Base-by-base conservation (phyloP, 2,329 filamentous ascomycete genomes). In the Fusarium tjaetaba region DNA sequence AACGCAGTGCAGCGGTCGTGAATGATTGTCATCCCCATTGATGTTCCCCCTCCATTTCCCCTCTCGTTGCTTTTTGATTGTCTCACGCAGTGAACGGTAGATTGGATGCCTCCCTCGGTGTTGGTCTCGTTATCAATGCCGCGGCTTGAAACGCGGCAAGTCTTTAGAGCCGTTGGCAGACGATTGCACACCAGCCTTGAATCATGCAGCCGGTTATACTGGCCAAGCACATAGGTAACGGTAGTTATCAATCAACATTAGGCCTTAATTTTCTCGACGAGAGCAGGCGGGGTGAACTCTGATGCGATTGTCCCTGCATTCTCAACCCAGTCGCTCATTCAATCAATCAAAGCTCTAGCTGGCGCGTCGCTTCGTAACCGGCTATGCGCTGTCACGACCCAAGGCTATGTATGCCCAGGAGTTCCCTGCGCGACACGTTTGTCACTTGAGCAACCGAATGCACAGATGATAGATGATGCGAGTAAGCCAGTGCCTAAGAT, bases 341-440 rank as follows among this genome's bases (percentile, higher is more conserved):
- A 22, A 11, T 62, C 61, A 42, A 65, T 41, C 58, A 65, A 43
- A 43, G 46, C 48, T 67, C 61, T 49, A 52, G 57, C 61, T 69
- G 69, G 68, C 67, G 65, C 48, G 69, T 73, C 74, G 68, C 70
- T 68, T 62, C 57, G 70, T 66, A 58, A 49, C 15, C 42, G 74
- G 74, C 63, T 45, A 65, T 65, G 67, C 69, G 72, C 28, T 64
- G 60, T 75, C 68, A 66, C 61, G 46, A 59, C 64, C 61, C 65
- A 65, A 67, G 64, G 32, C 59, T 45, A 39, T 58, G 38, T 28
- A 39, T 60, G 41, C 28, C 70, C 63, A 63, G 71, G 70, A 72
- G 67, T 73, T 76, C 75, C 75, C 75, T 77, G 75, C 65, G 63
- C 69, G 63, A 72, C 66, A 76, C 67, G 69, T 65, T 63, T 73